phyloP scores from a whole-genome alignment of 1,139 yeast species.

The Hemisphaericaspora xylofermentans region DNA sequence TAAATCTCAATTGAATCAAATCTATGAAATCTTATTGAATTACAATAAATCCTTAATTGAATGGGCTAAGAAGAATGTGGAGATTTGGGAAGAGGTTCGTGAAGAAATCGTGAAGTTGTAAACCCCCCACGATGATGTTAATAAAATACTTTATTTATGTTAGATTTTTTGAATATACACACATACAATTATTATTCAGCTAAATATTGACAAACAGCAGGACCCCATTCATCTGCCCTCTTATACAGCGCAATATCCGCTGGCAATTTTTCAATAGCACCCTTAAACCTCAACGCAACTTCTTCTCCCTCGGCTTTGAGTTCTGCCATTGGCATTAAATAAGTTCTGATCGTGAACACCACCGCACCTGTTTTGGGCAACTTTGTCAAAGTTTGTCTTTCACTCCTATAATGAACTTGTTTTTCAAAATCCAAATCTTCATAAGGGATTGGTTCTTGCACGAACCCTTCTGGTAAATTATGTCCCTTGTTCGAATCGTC shows the following conservation, averaged over 20 bases:
- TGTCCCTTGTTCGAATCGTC: constrained; percentile 53
- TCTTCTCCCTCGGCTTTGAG: constrained; percentile 54
- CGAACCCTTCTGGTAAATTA: constrained; percentile 28
- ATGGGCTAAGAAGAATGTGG: constrained; percentile 72
- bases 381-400: constrained; percentile 60
- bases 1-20: constrained; percentile 45
- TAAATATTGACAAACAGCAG: constrained; percentile 34
- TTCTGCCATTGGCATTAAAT: constrained; percentile 57
- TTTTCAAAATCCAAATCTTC: constrained; percentile 52
- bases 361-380: constrained; percentile 55
- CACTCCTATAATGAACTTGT: constrained; percentile 57
- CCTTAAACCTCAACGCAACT: constrained; percentile 37
- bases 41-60: constrained; percentile 59
- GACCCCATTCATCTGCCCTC: constrained; percentile 41
- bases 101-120: constrained; percentile 35
- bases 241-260: constrained; percentile 39
- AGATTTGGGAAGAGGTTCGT: constrained; percentile 70
- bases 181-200: constrained; percentile 1
- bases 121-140: no score
- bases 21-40: constrained; percentile 43
- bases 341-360: constrained; percentile 63
- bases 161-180: neutral
- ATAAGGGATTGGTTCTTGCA: constrained; percentile 34
- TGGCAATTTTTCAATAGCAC: constrained; percentile 42
- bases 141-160: no score